Percentiles rank a stretch among this genome's conserved stretches.
Conservation (phyloP, 768 basidiomycete species). For the Collybiopsis confluens region DNA sequence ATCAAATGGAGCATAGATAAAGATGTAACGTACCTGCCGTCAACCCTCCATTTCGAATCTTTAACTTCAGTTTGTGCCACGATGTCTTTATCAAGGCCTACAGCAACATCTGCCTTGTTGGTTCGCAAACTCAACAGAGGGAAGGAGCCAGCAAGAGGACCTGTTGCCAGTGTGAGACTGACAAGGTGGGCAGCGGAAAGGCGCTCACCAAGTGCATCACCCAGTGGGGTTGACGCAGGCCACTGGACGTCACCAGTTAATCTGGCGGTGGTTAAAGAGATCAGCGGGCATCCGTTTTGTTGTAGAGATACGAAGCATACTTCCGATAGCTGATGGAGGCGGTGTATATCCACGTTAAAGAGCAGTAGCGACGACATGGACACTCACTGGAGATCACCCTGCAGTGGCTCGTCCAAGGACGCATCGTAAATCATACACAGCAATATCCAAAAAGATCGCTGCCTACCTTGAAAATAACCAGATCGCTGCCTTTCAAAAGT, state of each 20-base stretch:
- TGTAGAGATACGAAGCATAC: slow-evolving; percentile 36
- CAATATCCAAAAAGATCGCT: slow-evolving; percentile 76
- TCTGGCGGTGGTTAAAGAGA: slow-evolving; percentile 34
- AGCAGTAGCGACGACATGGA: neutral
- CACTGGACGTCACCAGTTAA: slow-evolving; percentile 86
- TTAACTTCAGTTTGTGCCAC: slow-evolving; percentile 64
- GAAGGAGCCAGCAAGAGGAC: slow-evolving; percentile 76
- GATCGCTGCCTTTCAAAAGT: slow-evolving; percentile 46
- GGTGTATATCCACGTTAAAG: neutral
- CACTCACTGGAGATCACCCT: slow-evolving; percentile 90
- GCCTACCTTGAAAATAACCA: slow-evolving; percentile 83
- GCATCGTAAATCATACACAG: slow-evolving; percentile 52
- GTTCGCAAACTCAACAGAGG: slow-evolving; percentile 84
- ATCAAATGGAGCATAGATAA: neutral
- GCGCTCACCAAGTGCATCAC: slow-evolving; percentile 59
- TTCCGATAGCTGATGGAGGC: slow-evolving; percentile 64
- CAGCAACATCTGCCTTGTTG: slow-evolving; percentile 93
- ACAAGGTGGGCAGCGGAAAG: neutral
- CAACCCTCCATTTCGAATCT: slow-evolving; percentile 71
- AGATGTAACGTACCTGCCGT: slow-evolving; percentile 59
- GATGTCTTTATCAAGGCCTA: slow-evolving; percentile 67
- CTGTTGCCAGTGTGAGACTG: slow-evolving; percentile 25
- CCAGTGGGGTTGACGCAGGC: slow-evolving; percentile 78
- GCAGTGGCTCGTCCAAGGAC: neutral
- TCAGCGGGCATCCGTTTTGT: neutral